Conservation (phyloP, 163 green algal genomes). For the Chloroidium sp. region DNA sequence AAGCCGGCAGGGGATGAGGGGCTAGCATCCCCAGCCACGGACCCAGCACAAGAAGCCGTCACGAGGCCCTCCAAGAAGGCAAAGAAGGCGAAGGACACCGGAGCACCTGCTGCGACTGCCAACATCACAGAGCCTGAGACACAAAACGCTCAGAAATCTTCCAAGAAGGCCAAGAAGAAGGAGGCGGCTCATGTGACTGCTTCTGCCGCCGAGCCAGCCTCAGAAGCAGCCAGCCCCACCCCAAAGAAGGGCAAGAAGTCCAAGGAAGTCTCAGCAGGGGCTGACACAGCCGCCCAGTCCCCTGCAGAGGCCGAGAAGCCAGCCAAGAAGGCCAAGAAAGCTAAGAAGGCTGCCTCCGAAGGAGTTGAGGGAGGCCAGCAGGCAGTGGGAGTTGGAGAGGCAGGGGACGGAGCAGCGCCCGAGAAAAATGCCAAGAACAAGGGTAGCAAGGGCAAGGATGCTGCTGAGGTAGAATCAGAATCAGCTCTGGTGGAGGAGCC, state of each 20-base stretch:
- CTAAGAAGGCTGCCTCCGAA: slow-evolving; percentile 2
- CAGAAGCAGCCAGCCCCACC: background rate
- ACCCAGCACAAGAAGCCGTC: background rate
- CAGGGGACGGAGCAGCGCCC: no score
- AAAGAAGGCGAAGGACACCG: background rate
- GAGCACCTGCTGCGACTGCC: no score
- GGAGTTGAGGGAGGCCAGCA: no score
- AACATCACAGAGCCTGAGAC: background rate
- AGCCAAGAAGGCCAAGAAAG: background rate
- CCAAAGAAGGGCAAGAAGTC: background rate
- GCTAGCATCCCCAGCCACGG: no score
- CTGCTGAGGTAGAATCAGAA: no score
- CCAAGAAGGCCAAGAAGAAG: background rate
- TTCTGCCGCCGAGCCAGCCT: background rate
- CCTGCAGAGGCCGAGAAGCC: background rate
- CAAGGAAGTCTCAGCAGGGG: background rate
- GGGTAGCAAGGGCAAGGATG: no score
- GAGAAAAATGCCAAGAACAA: no score
- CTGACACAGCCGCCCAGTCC: background rate
- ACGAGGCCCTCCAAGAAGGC: background rate
- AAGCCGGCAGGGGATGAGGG: background rate
- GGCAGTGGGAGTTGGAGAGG: no score
- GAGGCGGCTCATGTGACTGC: background rate
- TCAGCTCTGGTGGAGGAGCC: no score
- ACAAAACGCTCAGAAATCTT: background rate